These are phyloP conservation scores for Amanita exitialis DNA, from an alignment of 768 basidiomycete species.

Conservation along the genomic window DNA sequence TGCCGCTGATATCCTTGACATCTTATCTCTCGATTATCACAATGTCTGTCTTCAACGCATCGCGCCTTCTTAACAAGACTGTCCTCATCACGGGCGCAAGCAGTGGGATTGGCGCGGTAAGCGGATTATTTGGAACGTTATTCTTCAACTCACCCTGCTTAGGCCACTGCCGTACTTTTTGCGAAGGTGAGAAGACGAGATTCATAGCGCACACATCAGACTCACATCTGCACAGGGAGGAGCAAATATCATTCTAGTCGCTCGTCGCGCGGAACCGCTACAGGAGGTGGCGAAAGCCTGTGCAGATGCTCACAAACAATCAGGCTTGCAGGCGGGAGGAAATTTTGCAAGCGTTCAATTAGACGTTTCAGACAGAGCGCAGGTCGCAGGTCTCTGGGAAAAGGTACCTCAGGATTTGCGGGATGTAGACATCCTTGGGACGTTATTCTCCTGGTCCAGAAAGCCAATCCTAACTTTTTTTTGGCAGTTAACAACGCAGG, in stretches of 20 bases:
- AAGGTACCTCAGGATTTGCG: slow-evolving; percentile 63
- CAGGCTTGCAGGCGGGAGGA: slow-evolving; percentile 68
- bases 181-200: slow-evolving; percentile 55
- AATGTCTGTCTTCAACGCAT: slow-evolving; percentile 78
- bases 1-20: neutral
- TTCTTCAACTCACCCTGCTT: neutral
- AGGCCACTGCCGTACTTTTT: slow-evolving; percentile 86
- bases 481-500: slow-evolving; percentile 66
- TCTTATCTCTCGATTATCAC: neutral
- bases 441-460: slow-evolving; percentile 11
- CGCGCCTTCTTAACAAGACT: slow-evolving; percentile 74
- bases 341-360: slow-evolving; percentile 62
- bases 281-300: slow-evolving; percentile 62
- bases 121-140: slow-evolving; percentile 14
- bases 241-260: slow-evolving; percentile 78
- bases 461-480: slow-evolving; percentile 1
- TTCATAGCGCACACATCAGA: neutral
- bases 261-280: slow-evolving; percentile 67
- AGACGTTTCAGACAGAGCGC: slow-evolving; percentile 72
- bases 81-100: slow-evolving; percentile 87
- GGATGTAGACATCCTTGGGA: slow-evolving; percentile 78
- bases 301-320: slow-evolving; percentile 57
- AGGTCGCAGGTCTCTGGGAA: slow-evolving; percentile 59
- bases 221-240: slow-evolving; percentile 48
- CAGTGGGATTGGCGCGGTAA: slow-evolving; percentile 81